Percentiles rank a stretch among this genome's conserved stretches.
phyloP scores from a whole-genome alignment of 306 rosid species.

The Comarum palustre region DNA sequence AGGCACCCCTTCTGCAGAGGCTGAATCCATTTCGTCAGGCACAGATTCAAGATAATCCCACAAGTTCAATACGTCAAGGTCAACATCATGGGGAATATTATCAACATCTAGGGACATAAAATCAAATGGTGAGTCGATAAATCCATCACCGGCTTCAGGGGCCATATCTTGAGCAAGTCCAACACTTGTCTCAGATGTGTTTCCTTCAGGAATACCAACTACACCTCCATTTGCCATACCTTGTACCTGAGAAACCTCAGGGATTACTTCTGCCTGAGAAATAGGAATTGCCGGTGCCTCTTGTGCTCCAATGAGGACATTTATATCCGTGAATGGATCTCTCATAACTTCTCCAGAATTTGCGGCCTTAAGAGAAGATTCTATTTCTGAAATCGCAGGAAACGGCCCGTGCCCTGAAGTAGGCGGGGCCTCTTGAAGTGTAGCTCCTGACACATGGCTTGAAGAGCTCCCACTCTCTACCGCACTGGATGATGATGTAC shows the following conservation, averaged over 20 bases:
- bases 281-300: conserved; percentile 41
- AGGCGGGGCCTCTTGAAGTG: conserved; percentile 77
- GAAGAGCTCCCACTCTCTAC: conserved; percentile 62
- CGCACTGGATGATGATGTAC: conserved; percentile 47
- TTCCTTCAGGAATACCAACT: conserved; percentile 45
- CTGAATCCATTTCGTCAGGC: conserved; percentile 49
- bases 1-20: conserved; percentile 35
- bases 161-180: conserved; percentile 38
- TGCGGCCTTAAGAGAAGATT: conserved; percentile 42
- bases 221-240: conserved; percentile 49
- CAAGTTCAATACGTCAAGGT: conserved; percentile 63
- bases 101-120: conserved; percentile 55
- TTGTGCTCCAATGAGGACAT: conserved; percentile 42
- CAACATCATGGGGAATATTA: conserved; percentile 48
- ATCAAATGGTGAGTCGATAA: conserved; percentile 48
- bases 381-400: conserved; percentile 43
- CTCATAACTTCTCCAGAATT: conserved; percentile 43
- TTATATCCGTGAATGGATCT: conserved; percentile 37
- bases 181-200: conserved; percentile 37
- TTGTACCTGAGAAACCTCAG: conserved; percentile 57
- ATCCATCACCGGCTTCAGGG: conserved; percentile 44
- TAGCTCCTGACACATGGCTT: conserved; percentile 58
- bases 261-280: conserved; percentile 49
- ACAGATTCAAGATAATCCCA: conserved; percentile 60
- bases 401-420: conserved; percentile 45